phyloP scores from a whole-genome alignment of 176 grass and related monocot genomes.

The Aegilops bicornis region DNA sequence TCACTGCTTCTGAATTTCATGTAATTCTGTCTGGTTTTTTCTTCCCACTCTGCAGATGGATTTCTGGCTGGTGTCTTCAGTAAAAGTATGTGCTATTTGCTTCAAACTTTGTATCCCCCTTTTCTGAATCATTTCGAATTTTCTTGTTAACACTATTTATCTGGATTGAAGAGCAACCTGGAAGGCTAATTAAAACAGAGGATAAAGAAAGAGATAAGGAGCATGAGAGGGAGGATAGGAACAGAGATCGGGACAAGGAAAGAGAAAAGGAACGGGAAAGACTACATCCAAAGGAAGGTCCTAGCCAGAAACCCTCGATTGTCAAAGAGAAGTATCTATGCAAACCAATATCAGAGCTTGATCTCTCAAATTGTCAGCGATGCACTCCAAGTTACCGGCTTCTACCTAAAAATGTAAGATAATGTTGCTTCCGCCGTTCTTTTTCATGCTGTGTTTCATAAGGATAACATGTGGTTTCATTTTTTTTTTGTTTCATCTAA shows the following conservation, averaged over 20 bases:
- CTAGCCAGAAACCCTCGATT: slow-evolving; percentile 61
- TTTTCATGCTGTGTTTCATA: neutral
- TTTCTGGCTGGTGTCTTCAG: slow-evolving; percentile 79
- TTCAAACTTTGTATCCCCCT: neutral
- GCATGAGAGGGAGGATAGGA: slow-evolving; percentile 66
- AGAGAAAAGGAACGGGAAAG: slow-evolving; percentile 73
- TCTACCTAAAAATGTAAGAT: slow-evolving; percentile 88
- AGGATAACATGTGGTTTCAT: neutral
- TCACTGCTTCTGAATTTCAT: neutral
- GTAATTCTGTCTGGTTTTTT: slow-evolving; percentile 22
- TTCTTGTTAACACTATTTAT: slow-evolving; percentile 37
- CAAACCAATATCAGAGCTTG: slow-evolving; percentile 96
- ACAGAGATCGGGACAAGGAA: slow-evolving; percentile 65
- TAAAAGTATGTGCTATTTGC: slow-evolving; percentile 55
- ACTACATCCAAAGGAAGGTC: slow-evolving; percentile 49
- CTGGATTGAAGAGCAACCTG: slow-evolving; percentile 43
- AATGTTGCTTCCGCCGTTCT: neutral
- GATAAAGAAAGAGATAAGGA: slow-evolving; percentile 61
- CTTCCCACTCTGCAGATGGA: slow-evolving; percentile 44
- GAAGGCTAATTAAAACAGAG: slow-evolving; percentile 51
- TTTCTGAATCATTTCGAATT: slow-evolving; percentile 27
- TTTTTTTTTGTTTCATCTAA: neutral
- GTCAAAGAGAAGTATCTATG: slow-evolving; percentile 89
- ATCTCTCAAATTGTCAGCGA: slow-evolving; percentile 86
- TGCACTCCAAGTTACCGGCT: slow-evolving; percentile 97